Conservation (phyloP, 2,329 filamentous ascomycete species). For the Xylariaceae sp. region DNA sequence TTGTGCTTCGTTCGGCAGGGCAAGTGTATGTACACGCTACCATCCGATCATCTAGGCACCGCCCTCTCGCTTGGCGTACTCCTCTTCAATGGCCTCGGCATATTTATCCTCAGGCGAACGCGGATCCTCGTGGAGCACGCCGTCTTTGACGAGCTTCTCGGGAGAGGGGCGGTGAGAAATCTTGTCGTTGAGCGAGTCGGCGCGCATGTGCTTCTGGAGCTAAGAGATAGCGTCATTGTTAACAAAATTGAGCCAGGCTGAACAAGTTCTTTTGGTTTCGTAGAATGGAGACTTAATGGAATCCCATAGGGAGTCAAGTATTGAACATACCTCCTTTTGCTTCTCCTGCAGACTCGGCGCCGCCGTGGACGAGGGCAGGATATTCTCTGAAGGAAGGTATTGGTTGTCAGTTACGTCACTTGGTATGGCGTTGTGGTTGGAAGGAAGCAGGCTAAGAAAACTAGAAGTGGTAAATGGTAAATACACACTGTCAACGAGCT, state of each 20-base stretch:
- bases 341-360: constrained; percentile 76
- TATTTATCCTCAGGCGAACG: constrained; percentile 55
- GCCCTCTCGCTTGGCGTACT: constrained; percentile 61
- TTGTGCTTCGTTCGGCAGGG: too few species aligned
- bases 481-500: constrained; percentile 77
- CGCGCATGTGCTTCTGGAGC: constrained; percentile 83
- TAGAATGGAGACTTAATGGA: too few species aligned
- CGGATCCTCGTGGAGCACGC: constrained; percentile 70
- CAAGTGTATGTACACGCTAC: too few species aligned
- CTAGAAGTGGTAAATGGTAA: constrained; percentile 4
- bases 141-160: constrained; percentile 72
- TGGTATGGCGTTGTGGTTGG: background rate
- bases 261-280: constrained; percentile 1
- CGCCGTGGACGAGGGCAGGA: constrained; percentile 73
- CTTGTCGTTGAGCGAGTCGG: constrained; percentile 82
- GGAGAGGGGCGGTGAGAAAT: constrained; percentile 73
- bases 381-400: constrained; percentile 56
- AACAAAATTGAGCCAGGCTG: too few species aligned
- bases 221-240: constrained; percentile 26
- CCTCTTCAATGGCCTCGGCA: constrained; percentile 58
- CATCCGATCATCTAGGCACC: constrained; percentile 54
- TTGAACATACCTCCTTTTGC: constrained; percentile 61
- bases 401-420: background rate
- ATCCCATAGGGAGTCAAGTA: background rate
- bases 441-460: background rate